A percentile compares a stretch with the other conserved stretches of the same genome.
These are phyloP conservation scores for Pilatotrama ljubarskyi DNA, from an alignment of 768 basidiomycete genomes.

Conservation along the genomic window DNA sequence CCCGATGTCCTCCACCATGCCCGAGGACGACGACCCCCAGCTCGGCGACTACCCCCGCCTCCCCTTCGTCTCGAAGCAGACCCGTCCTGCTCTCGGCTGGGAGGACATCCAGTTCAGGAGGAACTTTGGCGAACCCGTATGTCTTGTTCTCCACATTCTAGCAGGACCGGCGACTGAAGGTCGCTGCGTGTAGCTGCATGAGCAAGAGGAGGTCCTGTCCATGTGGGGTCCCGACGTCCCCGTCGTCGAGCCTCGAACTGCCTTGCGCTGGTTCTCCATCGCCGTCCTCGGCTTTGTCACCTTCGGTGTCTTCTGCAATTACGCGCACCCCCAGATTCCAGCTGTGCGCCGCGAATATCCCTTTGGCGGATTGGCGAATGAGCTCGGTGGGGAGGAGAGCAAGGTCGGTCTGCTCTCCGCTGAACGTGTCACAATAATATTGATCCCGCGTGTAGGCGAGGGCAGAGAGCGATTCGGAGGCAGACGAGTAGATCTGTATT, in stretches of 20 bases:
- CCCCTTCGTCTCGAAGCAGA: constrained; percentile 65
- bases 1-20: constrained; percentile 19
- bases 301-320: constrained; percentile 61
- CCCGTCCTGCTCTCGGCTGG: constrained; percentile 67
- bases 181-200: constrained; percentile 58
- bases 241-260: constrained; percentile 55
- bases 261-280: constrained; percentile 64
- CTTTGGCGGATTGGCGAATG: constrained; percentile 68
- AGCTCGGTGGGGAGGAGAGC: constrained; percentile 81
- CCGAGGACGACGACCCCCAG: constrained; percentile 57
- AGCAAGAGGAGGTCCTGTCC: constrained; percentile 75
- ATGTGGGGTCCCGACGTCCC: constrained; percentile 89
- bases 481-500: constrained; percentile 31
- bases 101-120: constrained; percentile 74
- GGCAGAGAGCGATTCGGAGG: constrained; percentile 34
- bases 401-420: constrained; percentile 52
- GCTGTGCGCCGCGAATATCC: constrained; percentile 76
- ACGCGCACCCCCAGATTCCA: constrained; percentile 59
- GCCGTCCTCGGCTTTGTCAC: constrained; percentile 63
- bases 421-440: neutral
- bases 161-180: neutral
- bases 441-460: constrained; percentile 35
- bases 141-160: constrained; percentile 24
- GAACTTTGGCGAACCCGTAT: constrained; percentile 78
- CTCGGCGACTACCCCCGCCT: constrained; percentile 73